phyloP scores from a whole-genome alignment of 140 eudicot species.

The Cichorium intybus region DNA sequence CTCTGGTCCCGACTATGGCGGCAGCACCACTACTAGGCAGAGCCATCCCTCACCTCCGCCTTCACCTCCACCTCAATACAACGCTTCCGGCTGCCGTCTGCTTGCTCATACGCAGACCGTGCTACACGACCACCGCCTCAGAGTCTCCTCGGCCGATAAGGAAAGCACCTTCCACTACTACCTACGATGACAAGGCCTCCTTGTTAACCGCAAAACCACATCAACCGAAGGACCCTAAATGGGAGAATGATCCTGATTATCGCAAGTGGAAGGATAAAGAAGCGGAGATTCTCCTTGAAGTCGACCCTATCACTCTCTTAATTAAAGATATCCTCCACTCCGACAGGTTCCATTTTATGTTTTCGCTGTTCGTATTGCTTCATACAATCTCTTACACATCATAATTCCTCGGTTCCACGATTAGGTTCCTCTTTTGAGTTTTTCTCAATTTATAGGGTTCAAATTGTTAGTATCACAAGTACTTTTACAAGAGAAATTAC shows the following conservation, averaged over 20 bases:
- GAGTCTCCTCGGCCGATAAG: constrained; percentile 39
- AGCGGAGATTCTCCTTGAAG: constrained; percentile 51
- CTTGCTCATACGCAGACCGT: constrained; percentile 29
- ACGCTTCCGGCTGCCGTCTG: constrained; percentile 34
- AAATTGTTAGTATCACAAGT: not conserved
- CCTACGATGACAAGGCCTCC: constrained; percentile 20
- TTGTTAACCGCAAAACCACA: constrained; percentile 8
- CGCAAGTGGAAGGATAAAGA: constrained; percentile 74
- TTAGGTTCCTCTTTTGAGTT: not conserved
- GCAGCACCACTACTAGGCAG: constrained; percentile 53
- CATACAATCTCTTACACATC: not conserved
- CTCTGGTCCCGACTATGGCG: constrained; percentile 51
- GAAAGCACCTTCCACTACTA: constrained; percentile 16
- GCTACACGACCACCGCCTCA: constrained; percentile 32
- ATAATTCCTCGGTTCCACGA: not conserved
- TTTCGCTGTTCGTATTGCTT: not conserved
- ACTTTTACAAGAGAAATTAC: not conserved
- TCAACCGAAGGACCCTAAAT: constrained; percentile 35
- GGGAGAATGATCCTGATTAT: constrained; percentile 56
- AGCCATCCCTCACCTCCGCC: constrained; percentile 46
- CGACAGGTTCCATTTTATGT: constrained; percentile 43
- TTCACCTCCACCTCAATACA: constrained; percentile 40
- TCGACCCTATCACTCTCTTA: constrained; percentile 51
- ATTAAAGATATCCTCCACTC: constrained; percentile 79
- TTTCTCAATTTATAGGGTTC: too few species aligned